Evolutionary conservation across 2,329 filamentous ascomycete species (phyloP).

Genomic region (Apiospora rasikravindrae): DNA sequence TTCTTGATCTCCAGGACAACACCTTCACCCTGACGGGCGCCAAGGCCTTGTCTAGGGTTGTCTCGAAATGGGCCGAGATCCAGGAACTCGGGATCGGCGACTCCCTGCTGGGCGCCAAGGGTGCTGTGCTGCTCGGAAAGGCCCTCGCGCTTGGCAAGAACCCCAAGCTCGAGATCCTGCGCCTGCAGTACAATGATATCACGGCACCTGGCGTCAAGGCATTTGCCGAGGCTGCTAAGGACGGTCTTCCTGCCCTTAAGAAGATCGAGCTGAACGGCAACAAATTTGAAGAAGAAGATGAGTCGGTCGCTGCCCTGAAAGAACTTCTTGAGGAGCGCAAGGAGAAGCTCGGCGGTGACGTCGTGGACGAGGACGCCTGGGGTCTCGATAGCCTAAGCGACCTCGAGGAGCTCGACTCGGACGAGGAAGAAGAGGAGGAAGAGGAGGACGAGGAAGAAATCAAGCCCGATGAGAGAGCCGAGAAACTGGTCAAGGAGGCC

Average conservation of each 20-base stretch:
- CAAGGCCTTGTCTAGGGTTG: slow-evolving; percentile 75
- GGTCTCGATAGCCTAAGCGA: slow-evolving; percentile 86
- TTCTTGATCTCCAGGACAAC: slow-evolving; percentile 95
- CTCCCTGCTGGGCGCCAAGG: slow-evolving; percentile 80
- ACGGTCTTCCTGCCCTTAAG: slow-evolving; percentile 75
- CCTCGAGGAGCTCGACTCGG: slow-evolving; percentile 75
- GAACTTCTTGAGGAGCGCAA: slow-evolving; percentile 78
- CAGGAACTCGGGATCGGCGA: slow-evolving; percentile 89
- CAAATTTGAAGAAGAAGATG: slow-evolving; percentile 87
- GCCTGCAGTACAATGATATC: slow-evolving; percentile 95
- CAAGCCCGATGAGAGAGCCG: slow-evolving; percentile 66
- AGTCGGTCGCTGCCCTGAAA: slow-evolving; percentile 69
- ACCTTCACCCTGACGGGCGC: slow-evolving; percentile 88
- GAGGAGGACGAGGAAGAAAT: slow-evolving; percentile 71
- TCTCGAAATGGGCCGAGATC: slow-evolving; percentile 75
- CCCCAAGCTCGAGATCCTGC: slow-evolving; percentile 76
- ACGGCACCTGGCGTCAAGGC: slow-evolving; percentile 75
- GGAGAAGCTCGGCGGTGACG: slow-evolving; percentile 70
- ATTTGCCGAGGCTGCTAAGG: slow-evolving; percentile 71
- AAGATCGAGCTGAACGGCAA: slow-evolving; percentile 96
- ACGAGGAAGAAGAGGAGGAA: slow-evolving; percentile 71
- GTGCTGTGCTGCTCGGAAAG: slow-evolving; percentile 73
- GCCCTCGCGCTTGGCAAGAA: slow-evolving; percentile 80
- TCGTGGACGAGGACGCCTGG: slow-evolving; percentile 79
- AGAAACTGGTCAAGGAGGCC: slow-evolving; percentile 72